Conservation (phyloP, 106 monocot species). For the Acanthochlamys bracteata region DNA sequence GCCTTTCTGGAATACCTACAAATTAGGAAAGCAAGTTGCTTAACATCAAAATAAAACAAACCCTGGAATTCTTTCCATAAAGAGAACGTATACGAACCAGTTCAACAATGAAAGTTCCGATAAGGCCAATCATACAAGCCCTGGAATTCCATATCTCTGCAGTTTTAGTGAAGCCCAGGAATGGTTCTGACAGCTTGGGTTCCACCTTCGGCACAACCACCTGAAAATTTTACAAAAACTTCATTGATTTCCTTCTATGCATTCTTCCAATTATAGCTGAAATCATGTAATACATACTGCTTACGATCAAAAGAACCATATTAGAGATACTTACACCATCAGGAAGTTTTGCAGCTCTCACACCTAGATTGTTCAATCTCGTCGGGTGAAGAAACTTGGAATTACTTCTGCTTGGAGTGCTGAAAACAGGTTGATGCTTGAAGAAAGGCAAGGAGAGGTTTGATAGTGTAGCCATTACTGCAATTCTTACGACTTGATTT, state of each 20-base stretch:
- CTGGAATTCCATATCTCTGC: conserved; percentile 96
- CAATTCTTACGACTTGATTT: no score
- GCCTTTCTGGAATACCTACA: conserved; percentile 65
- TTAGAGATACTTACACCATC: conserved; percentile 38
- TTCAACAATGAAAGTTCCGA: conserved; percentile 81
- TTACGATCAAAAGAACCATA: no score
- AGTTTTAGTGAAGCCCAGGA: conserved; percentile 78
- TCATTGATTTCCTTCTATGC: no score
- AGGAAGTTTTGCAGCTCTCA: conserved; percentile 76
- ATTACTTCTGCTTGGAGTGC: not conserved
- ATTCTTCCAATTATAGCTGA: no score
- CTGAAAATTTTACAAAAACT: conserved; percentile 12
- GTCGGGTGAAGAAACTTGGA: not conserved
- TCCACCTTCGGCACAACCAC: conserved; percentile 60
- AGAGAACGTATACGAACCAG: conserved; percentile 32
- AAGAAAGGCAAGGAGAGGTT: conserved; percentile 18
- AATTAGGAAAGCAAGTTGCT: not conserved
- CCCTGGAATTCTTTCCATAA: no score
- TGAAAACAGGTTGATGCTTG: conserved; percentile 9
- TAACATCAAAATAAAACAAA: not conserved
- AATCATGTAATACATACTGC: not conserved
- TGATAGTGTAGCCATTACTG: conserved; percentile 13
- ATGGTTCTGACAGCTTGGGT: conserved; percentile 71
- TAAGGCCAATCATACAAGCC: conserved; percentile 89
- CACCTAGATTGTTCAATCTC: conserved; percentile 18